These are phyloP conservation scores for Populus ilicifolia DNA, from an alignment of 345 rosid genomes.

Conservation along the genomic window DNA sequence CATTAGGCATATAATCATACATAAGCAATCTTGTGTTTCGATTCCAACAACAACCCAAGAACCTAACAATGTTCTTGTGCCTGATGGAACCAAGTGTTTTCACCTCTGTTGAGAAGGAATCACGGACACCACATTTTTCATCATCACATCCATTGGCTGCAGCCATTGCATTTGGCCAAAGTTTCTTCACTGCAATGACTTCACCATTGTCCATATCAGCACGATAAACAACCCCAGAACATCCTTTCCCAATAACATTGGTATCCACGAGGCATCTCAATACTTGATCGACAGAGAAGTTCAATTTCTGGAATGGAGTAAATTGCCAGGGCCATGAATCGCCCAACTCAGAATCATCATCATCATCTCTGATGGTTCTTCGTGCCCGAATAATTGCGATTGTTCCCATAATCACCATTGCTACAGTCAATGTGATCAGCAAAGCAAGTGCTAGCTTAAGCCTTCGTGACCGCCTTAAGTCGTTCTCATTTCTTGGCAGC, in stretches of 20 bases:
- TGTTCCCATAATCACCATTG: slow-evolving; percentile 68
- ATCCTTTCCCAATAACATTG: slow-evolving; percentile 90
- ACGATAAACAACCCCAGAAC: slow-evolving; percentile 83
- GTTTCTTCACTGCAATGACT: slow-evolving; percentile 89
- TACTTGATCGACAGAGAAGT: slow-evolving; percentile 77
- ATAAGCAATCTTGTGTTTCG: slow-evolving; percentile 67
- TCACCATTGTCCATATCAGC: slow-evolving; percentile 85
- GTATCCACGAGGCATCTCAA: slow-evolving; percentile 71
- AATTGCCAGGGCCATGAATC: slow-evolving; percentile 91
- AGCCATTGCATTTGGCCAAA: slow-evolving; percentile 66
- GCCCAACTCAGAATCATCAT: slow-evolving; percentile 75
- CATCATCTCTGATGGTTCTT: slow-evolving; percentile 42
- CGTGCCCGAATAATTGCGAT: slow-evolving; percentile 57
- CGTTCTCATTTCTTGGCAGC: slow-evolving; percentile 21
- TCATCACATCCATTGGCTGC: slow-evolving; percentile 36
- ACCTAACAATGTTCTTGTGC: slow-evolving; percentile 89
- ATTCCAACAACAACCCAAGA: slow-evolving; percentile 94
- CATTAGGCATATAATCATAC: slow-evolving; percentile 96
- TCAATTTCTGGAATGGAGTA: slow-evolving; percentile 93
- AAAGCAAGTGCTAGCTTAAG: slow-evolving; percentile 71
- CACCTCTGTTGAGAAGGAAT: slow-evolving; percentile 90
- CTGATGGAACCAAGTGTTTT: slow-evolving; percentile 86
- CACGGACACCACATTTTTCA: slow-evolving; percentile 59
- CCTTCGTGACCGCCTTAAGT: slow-evolving; percentile 39
- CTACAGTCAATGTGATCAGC: slow-evolving; percentile 60